These are phyloP conservation scores for Apiospora koreana DNA, from an alignment of 2,329 filamentous ascomycete genomes.

Conservation along the genomic window DNA sequence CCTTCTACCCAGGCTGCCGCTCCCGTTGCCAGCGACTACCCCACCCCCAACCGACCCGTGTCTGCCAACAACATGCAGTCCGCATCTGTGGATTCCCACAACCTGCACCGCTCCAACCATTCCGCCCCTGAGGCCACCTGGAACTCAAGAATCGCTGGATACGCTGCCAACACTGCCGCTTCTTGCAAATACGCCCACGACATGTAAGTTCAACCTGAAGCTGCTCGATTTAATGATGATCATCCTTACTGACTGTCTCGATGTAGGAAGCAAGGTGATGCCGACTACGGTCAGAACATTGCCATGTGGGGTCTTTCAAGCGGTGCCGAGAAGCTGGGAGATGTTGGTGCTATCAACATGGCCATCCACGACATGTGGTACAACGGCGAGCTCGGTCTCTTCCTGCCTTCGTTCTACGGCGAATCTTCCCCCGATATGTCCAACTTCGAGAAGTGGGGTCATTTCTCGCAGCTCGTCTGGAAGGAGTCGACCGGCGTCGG, in stretches of 20 bases:
- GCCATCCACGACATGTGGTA: constrained; percentile 87
- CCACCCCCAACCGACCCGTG: neutral
- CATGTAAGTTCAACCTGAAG: constrained; percentile 56
- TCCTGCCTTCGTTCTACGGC: constrained; percentile 60
- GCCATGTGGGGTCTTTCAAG: constrained; percentile 58
- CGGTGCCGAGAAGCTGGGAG: constrained; percentile 46
- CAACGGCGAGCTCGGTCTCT: constrained; percentile 70
- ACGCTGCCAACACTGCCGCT: constrained; percentile 64
- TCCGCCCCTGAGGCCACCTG: constrained; percentile 66
- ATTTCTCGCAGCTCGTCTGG: constrained; percentile 79
- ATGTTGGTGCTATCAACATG: constrained; percentile 58
- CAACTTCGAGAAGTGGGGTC: constrained; percentile 69
- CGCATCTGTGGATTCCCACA: constrained; percentile 72
- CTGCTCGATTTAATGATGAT: neutral
- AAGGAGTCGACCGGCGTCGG: constrained; percentile 61
- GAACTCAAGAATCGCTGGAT: constrained; percentile 63
- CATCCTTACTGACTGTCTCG: constrained; percentile 32
- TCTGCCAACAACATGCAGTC: constrained; percentile 29
- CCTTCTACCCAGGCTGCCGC: neutral
- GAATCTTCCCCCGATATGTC: constrained; percentile 57
- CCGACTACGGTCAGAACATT: constrained; percentile 89
- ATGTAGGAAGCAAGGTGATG: constrained; percentile 54
- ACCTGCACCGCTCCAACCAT: constrained; percentile 83
- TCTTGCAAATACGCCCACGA: constrained; percentile 76
- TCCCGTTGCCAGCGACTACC: neutral